Base-by-base conservation (phyloP, 164 flowering plant genomes). In the Echeveria elegans region DNA sequence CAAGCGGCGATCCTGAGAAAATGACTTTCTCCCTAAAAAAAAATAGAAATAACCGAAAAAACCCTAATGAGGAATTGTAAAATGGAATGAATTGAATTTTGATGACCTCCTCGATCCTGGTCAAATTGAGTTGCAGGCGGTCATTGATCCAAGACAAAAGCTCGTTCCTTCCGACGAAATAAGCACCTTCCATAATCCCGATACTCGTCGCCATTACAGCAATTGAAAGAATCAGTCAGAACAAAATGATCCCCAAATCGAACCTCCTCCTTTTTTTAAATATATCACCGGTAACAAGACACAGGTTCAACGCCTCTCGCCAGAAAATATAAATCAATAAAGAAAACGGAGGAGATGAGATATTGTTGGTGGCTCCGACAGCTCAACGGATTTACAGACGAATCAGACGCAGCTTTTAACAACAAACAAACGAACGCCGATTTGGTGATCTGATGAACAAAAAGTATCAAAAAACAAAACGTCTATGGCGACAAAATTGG, bases 131-230 rank as follows among this genome's bases (percentile, higher is more conserved):
- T 70, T 86, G 92, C 71, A 92, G 92, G 43, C 88, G 77, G 58
- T 80, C 83, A 66, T 92, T 92, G 72, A 92, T 84, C 98, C 98
- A 92, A 0, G 85, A 66, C 50, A 92, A 72, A 66, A 92, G 81
- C 79, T 89, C 98, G 70, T 77, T 85, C 77, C 98, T 80, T 19
- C 98, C 98, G 1, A 92, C 98, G 53, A 92, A 89, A 74, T 89
- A 92, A 1, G 96, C 98, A 63, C 86, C 77, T 61, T 89, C 98
- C 98, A 92, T 92, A 77, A 88, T 87, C 67, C 96, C 96, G 6
- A 86, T 86, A 56, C 81, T 89, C 38, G 83, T 70, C 63, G 93
- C 92, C 88, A 85, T 82, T 71, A 69, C 73, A 26, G 6, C 24
- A 53, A 53, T 53, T 9, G 14, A 40, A 9, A 8, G 45, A 40